Base-by-base conservation (phyloP, 1,284 basidiomycete genomes). In the Rhizoctonia solani region DNA sequence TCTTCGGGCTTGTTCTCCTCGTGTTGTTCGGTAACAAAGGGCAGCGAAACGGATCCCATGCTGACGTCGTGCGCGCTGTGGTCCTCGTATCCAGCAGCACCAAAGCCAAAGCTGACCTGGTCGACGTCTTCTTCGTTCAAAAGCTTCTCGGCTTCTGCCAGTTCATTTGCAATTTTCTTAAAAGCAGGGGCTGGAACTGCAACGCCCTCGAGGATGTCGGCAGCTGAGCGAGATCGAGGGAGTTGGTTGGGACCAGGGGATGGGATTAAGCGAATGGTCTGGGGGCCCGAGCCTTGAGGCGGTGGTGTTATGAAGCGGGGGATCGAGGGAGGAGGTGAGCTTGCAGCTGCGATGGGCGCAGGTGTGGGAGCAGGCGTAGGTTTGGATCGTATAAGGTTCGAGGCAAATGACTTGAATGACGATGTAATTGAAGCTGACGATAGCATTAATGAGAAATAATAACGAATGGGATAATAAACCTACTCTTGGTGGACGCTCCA, bases 401-500 rank as follows among this genome's bases (percentile, higher is more conserved):
- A 80, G 16, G 79, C 85, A 84, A 75, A 21, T 55, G 39, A 61
- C 58, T 42, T 66, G 19, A 37, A 32, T 37, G 66, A 70, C 29
- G 56, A 70, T 50, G 68, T 54, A 25, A 65, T 54, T 9, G 61
- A 65, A n/a, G 37, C 61, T 65, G 54, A 21, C 16, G 25, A 52
- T 8, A 9, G 14, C 19, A 46, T 14, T 19, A 66, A 72, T 70
- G 72, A 69, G 58, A 19, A 46, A 53, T 59, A 69, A 68, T 39
- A 59, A 70, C 58, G 54, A 53, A 54, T 34, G 30, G 47, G 55
- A 71, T 69, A 70, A 73, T 74, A 37, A 27, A 79, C 83, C 66
- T 74, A 88, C 89, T 78, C 77, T 87, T 88, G 13, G 87, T 86
- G n/a, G 77, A 79, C 2, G 85, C 85, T 4, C 88, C 89, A 75